These are phyloP conservation scores for Cyphellophora attinorum DNA, from an alignment of 2,329 filamentous ascomycete species.

Conservation along the genomic window DNA sequence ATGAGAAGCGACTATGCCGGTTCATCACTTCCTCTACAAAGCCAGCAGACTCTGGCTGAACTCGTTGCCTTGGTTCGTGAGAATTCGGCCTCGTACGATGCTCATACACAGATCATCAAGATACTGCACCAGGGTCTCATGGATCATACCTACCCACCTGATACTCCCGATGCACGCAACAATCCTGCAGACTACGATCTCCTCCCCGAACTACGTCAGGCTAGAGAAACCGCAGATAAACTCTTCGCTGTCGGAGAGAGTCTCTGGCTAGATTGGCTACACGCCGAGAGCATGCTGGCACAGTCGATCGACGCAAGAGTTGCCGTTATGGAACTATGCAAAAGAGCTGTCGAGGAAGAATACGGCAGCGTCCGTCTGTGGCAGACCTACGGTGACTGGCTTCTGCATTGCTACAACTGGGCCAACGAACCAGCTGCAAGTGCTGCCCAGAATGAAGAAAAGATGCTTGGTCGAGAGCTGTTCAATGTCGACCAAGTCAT, in stretches of 20 bases:
- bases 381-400: slow-evolving; percentile 54
- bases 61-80: slow-evolving; percentile 33
- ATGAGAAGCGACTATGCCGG: slow-evolving; percentile 30
- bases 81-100: slow-evolving; percentile 37
- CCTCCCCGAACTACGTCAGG: slow-evolving; percentile 34
- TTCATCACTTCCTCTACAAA: slow-evolving; percentile 31
- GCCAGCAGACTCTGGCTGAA: slow-evolving; percentile 30
- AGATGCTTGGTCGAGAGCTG: slow-evolving; percentile 46
- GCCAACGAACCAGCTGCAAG: slow-evolving; percentile 34
- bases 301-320: slow-evolving; percentile 47
- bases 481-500: slow-evolving; percentile 49
- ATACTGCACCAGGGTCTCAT: slow-evolving; percentile 37
- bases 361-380: slow-evolving; percentile 52
- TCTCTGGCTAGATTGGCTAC: slow-evolving; percentile 54
- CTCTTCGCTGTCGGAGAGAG: slow-evolving; percentile 55
- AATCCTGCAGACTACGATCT: slow-evolving; percentile 37
- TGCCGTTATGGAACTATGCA: slow-evolving; percentile 49
- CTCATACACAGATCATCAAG: slow-evolving; percentile 36
- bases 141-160: slow-evolving; percentile 34
- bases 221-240: slow-evolving; percentile 50
- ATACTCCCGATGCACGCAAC: slow-evolving; percentile 33
- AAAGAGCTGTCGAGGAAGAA: slow-evolving; percentile 51
- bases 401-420: slow-evolving; percentile 46
- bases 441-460: slow-evolving; percentile 41
- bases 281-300: slow-evolving; percentile 52